phyloP scores from a whole-genome alignment of 495 filamentous ascomycete species.

The Viridothelium virens region DNA sequence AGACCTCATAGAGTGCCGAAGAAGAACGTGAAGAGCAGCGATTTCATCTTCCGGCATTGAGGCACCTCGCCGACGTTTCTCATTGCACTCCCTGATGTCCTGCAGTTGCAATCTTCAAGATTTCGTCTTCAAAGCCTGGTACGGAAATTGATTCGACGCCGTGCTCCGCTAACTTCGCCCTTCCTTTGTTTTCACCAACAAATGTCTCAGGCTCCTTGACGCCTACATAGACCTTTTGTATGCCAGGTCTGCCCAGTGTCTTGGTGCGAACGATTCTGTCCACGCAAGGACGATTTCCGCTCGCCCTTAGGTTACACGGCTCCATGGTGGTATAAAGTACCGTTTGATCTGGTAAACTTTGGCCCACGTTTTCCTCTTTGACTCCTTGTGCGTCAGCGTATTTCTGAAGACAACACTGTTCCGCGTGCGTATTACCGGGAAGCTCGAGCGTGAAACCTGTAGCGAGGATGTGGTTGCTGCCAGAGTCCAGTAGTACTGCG shows the following conservation, averaged over 20 bases:
- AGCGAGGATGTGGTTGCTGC: slow-evolving; percentile 56
- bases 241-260: slow-evolving; percentile 37
- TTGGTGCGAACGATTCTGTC: slow-evolving; percentile 63
- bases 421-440: slow-evolving; percentile 88
- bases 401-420: slow-evolving; percentile 84
- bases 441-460: slow-evolving; percentile 90
- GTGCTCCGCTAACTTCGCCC: slow-evolving; percentile 57
- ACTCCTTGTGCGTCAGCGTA: slow-evolving; percentile 46
- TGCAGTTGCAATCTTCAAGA: slow-evolving; percentile 68
- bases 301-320: slow-evolving; percentile 74
- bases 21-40: too few relatives aligned
- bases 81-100: slow-evolving; percentile 46
- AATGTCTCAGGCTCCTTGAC: slow-evolving; percentile 85
- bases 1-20: too few relatives aligned
- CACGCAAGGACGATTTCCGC: slow-evolving; percentile 74
- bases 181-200: slow-evolving; percentile 70
- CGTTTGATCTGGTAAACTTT: slow-evolving; percentile 48
- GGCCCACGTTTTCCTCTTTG: slow-evolving; percentile 47
- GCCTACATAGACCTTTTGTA: slow-evolving; percentile 78
- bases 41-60: too few relatives aligned
- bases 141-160: slow-evolving; percentile 70
- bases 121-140: slow-evolving; percentile 69
- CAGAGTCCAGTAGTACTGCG: slow-evolving; percentile 58
- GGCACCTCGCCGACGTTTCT: too few relatives aligned
- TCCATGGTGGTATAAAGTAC: slow-evolving; percentile 91